A percentile compares a stretch with the other conserved stretches of the same genome.
phyloP scores from a whole-genome alignment of 306 rosid genomes.

The Vicia sativa region DNA sequence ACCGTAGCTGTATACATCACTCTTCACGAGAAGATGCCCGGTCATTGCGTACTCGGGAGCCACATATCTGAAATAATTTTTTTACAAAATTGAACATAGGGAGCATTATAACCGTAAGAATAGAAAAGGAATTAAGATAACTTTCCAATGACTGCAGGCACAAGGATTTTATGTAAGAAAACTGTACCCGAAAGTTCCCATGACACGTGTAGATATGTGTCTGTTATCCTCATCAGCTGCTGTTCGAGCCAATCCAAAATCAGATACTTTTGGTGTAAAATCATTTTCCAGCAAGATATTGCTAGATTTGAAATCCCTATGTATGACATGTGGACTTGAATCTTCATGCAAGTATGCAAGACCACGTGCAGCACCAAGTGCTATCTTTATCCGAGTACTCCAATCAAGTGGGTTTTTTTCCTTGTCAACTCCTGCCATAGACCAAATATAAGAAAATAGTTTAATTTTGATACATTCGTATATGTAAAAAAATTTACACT shows the following conservation, averaged over 20 bases:
- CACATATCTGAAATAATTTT: conserved; percentile 65
- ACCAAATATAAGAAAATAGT: conserved; percentile 14
- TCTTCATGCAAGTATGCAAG: conserved; percentile 95
- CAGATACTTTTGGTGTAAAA: conserved; percentile 94
- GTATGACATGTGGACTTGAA: conserved; percentile 96
- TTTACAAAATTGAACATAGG: background rate
- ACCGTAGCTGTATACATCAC: conserved; percentile 97
- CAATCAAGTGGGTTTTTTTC: conserved; percentile 73
- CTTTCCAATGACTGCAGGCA: background rate
- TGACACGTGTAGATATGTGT: conserved; percentile 93
- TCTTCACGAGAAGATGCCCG: conserved; percentile 95
- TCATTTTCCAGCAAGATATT: conserved; percentile 91
- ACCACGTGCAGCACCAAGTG: conserved; percentile 97
- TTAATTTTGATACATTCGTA: background rate
- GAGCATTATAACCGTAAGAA: background rate
- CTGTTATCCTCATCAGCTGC: conserved; percentile 82
- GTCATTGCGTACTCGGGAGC: conserved; percentile 99
- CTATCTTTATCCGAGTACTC: conserved; percentile 84
- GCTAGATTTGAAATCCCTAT: conserved; percentile 94
- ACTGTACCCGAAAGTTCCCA: conserved; percentile 97
- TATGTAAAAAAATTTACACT: background rate
- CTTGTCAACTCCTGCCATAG: conserved; percentile 70
- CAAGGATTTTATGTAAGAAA: conserved; percentile 20
- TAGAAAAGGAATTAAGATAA: conserved; percentile 24
- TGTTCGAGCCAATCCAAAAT: conserved; percentile 93